Conservation (phyloP, 2,329 filamentous ascomycete species). For the Purpureocillium lavendulum region DNA sequence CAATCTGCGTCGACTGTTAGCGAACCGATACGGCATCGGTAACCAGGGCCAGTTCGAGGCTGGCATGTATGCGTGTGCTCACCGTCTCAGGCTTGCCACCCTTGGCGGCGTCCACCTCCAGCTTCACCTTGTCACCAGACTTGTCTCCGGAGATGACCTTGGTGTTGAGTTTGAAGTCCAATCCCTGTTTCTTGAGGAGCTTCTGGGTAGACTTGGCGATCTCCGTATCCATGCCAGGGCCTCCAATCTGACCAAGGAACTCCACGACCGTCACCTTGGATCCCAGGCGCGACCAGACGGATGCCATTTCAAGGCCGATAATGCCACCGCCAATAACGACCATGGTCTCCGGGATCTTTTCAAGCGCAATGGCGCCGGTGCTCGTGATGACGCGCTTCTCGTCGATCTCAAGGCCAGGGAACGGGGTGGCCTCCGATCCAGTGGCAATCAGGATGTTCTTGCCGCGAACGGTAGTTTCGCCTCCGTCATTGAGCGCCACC, state of each 20-base stretch:
- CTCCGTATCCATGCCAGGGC: slow-evolving; percentile 93
- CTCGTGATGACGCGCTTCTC: slow-evolving; percentile 97
- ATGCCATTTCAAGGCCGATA: slow-evolving; percentile 97
- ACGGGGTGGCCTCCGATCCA: slow-evolving; percentile 89
- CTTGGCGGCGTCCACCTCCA: slow-evolving; percentile 86
- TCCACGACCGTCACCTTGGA: slow-evolving; percentile 95
- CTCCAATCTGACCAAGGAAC: slow-evolving; percentile 92
- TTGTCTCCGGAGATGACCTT: slow-evolving; percentile 87
- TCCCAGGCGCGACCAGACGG: slow-evolving; percentile 92
- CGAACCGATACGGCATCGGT: background rate
- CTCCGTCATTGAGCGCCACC: slow-evolving; percentile 83
- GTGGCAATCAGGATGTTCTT: slow-evolving; percentile 99
- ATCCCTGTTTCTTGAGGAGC: slow-evolving; percentile 89
- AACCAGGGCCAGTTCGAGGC: slow-evolving; percentile 41
- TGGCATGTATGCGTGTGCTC: too few relatives aligned
- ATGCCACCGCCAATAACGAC: slow-evolving; percentile 97
- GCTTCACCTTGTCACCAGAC: slow-evolving; percentile 66
- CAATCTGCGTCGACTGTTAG: slow-evolving; percentile 48
- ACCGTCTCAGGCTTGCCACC: slow-evolving; percentile 82
- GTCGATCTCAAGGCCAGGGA: slow-evolving; percentile 91
- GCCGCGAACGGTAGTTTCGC: slow-evolving; percentile 75
- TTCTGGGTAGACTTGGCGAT: slow-evolving; percentile 89
- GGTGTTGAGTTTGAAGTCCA: slow-evolving; percentile 97
- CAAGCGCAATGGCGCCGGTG: slow-evolving; percentile 84
- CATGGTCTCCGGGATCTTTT: slow-evolving; percentile 92